Conservation (phyloP, 2,329 filamentous ascomycete genomes). For the Cytospora piceicola region DNA sequence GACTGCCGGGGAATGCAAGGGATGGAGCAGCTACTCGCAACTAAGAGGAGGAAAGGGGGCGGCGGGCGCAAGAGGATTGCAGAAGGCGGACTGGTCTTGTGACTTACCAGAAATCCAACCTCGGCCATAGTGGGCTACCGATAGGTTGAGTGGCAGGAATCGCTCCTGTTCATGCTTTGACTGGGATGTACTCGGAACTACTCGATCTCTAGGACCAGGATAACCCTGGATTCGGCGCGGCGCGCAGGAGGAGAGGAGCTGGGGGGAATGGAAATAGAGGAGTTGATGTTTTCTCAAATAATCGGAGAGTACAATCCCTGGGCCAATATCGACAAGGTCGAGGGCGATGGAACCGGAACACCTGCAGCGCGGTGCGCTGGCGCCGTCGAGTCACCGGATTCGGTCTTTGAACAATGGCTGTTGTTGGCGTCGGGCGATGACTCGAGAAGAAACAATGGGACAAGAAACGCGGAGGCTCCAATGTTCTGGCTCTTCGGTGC, state of each 20-base stretch:
- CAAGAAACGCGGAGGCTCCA: neutral
- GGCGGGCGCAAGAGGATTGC: neutral
- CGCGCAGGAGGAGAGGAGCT: slow-evolving; percentile 5
- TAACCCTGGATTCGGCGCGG: slow-evolving; percentile 2
- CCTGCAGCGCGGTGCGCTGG: neutral
- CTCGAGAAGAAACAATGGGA: too few species aligned
- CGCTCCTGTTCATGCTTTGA: slow-evolving; percentile 26
- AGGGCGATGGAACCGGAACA: neutral
- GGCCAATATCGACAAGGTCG: neutral
- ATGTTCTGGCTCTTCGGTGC: neutral
- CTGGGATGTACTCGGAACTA: slow-evolving; percentile 18
- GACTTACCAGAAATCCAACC: slow-evolving; percentile 60
- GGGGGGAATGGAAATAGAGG: too few species aligned
- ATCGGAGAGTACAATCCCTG: neutral
- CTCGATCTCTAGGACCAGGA: slow-evolving; percentile 11
- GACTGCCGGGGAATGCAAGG: neutral
- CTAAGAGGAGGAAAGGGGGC: neutral
- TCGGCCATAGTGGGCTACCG: slow-evolving; percentile 52
- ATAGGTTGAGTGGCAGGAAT: slow-evolving; percentile 3
- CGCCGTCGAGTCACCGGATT: neutral
- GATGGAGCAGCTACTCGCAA: slow-evolving; percentile 4
- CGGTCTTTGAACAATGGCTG: neutral
- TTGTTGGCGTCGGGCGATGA: neutral
- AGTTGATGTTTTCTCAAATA: neutral
- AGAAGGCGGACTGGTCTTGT: neutral